Evolutionary conservation across 176 grass and related monocot genomes (phyloP).

Genomic region (Phoenix roebelenii): DNA sequence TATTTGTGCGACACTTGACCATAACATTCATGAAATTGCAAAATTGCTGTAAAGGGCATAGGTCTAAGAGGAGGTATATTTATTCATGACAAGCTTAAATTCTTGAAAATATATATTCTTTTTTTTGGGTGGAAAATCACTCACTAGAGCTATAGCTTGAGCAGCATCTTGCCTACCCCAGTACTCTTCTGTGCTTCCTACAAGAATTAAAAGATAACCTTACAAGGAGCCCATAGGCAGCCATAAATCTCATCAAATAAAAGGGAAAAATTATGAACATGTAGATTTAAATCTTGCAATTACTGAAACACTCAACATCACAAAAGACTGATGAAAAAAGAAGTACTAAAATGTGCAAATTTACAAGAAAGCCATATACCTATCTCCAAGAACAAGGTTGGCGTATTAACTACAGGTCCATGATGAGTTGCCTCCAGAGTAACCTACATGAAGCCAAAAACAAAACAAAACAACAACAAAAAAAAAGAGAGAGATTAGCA

Average conservation of each 20-base stretch:
- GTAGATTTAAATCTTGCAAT: no score
- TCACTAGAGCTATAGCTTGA: constrained; percentile 70
- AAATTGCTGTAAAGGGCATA: no score
- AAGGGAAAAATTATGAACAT: no score
- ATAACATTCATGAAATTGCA: no score
- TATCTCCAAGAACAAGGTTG: constrained; percentile 88
- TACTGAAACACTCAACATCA: no score
- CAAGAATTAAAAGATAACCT: constrained; percentile 15
- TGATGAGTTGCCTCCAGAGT: constrained; percentile 95
- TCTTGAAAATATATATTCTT: no score
- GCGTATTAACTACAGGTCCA: constrained; percentile 68
- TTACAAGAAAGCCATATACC: constrained; percentile 26
- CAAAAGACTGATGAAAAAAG: no score
- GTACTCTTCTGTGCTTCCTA: constrained; percentile 87
- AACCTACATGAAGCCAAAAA: constrained; percentile 30
- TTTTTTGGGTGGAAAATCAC: not conserved
- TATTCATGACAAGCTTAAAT: no score
- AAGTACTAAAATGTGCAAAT: not conserved
- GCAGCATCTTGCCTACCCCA: constrained; percentile 92
- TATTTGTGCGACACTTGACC: no score
- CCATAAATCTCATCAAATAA: no score
- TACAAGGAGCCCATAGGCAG: not conserved
- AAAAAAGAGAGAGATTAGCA: no score
- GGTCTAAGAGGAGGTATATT: no score
- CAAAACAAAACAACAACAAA: not conserved